Evolutionary conservation across 2,329 filamentous ascomycete genomes (phyloP).

Genomic region (Cercospora sp.): DNA sequence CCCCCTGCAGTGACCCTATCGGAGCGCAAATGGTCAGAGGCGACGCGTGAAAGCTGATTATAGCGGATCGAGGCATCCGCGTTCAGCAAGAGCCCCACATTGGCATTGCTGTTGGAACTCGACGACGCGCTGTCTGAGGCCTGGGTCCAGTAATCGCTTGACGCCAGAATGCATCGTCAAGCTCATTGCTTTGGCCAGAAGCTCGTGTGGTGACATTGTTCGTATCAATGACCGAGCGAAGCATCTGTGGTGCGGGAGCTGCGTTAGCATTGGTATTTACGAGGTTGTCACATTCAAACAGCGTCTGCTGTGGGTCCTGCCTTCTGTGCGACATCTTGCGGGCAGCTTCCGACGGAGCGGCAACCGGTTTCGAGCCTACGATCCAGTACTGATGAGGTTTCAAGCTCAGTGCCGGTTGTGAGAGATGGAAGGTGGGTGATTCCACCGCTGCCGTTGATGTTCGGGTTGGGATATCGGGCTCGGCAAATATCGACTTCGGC

Average conservation of each 20-base stretch:
- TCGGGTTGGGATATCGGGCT: conserved; percentile 21
- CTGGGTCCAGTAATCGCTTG: neutral
- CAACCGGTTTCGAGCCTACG: neutral
- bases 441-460: conserved; percentile 20
- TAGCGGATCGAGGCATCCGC: neutral
- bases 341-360: neutral
- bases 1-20: neutral
- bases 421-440: conserved; percentile 27
- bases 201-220: neutral
- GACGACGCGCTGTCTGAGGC: neutral
- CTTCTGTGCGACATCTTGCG: neutral
- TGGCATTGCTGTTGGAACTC: neutral
- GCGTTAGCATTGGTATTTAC: neutral
- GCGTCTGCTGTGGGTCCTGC: neutral
- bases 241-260: neutral
- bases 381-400: neutral
- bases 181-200: neutral
- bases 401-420: conserved; percentile 11
- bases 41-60: neutral
- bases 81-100: neutral
- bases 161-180: neutral
- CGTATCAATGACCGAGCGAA: neutral
- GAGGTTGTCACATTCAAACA: neutral
- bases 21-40: neutral
- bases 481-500: neutral